Percentiles rank a stretch among this genome's conserved stretches.
Conservation (phyloP, 129 eudicot genomes). For the Tagetes erecta region DNA sequence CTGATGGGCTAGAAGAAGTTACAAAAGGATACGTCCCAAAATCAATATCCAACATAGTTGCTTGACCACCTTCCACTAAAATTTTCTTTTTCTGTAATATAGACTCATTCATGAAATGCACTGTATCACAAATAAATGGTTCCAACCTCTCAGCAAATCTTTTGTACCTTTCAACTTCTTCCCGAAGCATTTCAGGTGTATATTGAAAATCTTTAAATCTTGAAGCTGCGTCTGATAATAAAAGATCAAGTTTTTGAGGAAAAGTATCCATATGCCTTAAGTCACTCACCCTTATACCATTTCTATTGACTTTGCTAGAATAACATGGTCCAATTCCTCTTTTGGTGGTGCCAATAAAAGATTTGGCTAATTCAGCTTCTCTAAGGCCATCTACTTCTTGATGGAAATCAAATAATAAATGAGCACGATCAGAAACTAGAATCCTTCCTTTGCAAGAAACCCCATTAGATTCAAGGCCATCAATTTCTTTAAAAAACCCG, state of each 20-base stretch:
- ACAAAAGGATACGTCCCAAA: slow-evolving; percentile 99
- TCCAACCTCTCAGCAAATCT: slow-evolving; percentile 87
- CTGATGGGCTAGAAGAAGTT: slow-evolving; percentile 94
- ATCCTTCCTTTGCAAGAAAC: slow-evolving; percentile 86
- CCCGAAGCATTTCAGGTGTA: slow-evolving; percentile 47
- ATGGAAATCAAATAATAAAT: slow-evolving; percentile 85
- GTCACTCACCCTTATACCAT: too few species aligned
- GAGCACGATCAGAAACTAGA: slow-evolving; percentile 91
- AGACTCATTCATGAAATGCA: slow-evolving; percentile 75
- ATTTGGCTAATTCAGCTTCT: slow-evolving; percentile 72
- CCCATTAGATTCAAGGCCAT: slow-evolving; percentile 86
- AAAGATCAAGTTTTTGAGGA: too few species aligned
- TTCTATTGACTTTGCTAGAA: too few species aligned
- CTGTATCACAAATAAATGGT: slow-evolving; percentile 81
- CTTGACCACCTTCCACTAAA: slow-evolving; percentile 98
- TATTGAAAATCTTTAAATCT: too few species aligned
- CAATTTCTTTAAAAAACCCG: slow-evolving; percentile 81
- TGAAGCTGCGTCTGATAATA: too few species aligned
- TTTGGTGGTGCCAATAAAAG: too few species aligned
- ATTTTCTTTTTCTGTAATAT: slow-evolving; percentile 67
- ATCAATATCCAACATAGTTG: slow-evolving; percentile 95
- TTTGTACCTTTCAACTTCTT: slow-evolving; percentile 83
- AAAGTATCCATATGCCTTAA: too few species aligned
- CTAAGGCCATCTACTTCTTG: slow-evolving; percentile 85
- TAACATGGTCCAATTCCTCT: too few species aligned